phyloP scores from a whole-genome alignment of 164 flowering plant genomes.

The Magnolia kwangsiensis region DNA sequence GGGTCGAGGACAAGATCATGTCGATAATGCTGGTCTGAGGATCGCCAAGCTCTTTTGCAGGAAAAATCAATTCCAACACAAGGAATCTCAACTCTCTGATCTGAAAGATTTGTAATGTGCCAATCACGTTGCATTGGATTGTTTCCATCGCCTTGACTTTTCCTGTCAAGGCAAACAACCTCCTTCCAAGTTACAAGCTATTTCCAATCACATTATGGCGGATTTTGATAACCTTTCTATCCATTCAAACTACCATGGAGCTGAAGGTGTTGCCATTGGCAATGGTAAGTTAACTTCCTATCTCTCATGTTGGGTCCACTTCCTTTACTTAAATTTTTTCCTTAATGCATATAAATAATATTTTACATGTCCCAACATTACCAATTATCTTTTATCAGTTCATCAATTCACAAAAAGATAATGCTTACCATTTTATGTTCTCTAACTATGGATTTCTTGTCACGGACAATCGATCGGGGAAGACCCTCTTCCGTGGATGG shows the following conservation, averaged over 20 bases:
- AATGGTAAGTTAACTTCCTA: not conserved
- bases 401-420: not conserved
- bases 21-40: too few relatives aligned
- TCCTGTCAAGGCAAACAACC: not conserved
- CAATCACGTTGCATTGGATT: not conserved
- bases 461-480: not conserved
- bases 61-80: too few relatives aligned
- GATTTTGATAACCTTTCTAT: slow-evolving; percentile 1
- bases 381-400: not conserved
- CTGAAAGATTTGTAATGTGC: not conserved
- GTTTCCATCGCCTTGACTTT: not conserved
- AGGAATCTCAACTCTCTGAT: not conserved
- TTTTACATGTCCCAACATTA: not conserved
- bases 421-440: not conserved
- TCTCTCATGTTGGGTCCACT: not conserved
- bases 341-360: not conserved
- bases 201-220: not conserved
- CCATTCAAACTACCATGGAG: not conserved
- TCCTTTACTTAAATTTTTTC: not conserved
- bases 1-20: too few relatives aligned
- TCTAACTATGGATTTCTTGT: not conserved
- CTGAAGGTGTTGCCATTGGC: too few relatives aligned
- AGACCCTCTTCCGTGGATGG: not conserved
- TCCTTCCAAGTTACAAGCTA: not conserved
- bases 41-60: too few relatives aligned